These are phyloP conservation scores for Entoloma clypeatum DNA, from an alignment of 1,284 basidiomycete genomes.

Conservation along the genomic window DNA sequence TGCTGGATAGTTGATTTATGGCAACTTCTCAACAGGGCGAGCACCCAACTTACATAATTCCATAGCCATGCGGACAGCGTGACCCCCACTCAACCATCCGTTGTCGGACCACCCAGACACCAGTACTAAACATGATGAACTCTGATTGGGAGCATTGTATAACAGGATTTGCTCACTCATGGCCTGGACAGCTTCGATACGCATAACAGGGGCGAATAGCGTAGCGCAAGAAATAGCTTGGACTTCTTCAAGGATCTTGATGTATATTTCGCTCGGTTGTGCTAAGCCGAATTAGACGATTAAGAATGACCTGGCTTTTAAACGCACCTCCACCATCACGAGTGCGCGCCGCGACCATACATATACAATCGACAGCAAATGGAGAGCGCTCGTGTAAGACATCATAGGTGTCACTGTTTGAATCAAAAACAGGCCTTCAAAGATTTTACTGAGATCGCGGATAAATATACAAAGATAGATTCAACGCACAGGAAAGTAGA, in stretches of 20 bases:
- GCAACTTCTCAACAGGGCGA: not conserved
- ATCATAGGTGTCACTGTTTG: conserved; percentile 74
- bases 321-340: conserved; percentile 78
- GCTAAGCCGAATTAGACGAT: conserved; percentile 2
- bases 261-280: conserved; percentile 60
- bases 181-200: conserved; percentile 83
- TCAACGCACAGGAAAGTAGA: conserved; percentile 70
- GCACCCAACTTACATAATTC: conserved; percentile 64
- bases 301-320: not conserved
- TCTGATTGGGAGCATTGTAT: conserved; percentile 3
- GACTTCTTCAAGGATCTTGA: conserved; percentile 74
- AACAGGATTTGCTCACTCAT: conserved; percentile 61
- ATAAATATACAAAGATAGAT: not conserved
- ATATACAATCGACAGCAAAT: conserved; percentile 82
- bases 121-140: conserved; percentile 49
- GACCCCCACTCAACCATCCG: conserved; percentile 88
- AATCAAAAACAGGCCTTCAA: conserved; percentile 73
- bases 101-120: conserved; percentile 90
- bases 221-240: conserved; percentile 81
- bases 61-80: conserved; percentile 91
- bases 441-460: conserved; percentile 6
- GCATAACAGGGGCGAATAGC: conserved; percentile 77
- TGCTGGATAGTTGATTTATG: conserved; percentile 39
- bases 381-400: conserved; percentile 76
- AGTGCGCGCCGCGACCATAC: conserved; percentile 85